phyloP scores from a whole-genome alignment of 1,284 basidiomycete genomes.

The Malassezia obtusa region DNA sequence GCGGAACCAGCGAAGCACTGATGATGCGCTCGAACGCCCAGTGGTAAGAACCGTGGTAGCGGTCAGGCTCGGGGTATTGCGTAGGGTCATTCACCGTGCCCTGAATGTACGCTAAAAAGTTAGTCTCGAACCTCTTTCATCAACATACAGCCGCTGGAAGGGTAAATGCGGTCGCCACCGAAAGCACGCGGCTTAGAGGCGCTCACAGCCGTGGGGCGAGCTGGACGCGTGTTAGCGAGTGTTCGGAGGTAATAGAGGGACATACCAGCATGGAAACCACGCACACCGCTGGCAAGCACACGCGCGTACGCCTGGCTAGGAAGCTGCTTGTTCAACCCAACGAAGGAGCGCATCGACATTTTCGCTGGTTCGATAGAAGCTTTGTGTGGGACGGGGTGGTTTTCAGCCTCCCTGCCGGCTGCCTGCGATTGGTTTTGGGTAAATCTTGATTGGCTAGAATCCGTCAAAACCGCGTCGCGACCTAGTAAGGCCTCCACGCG shows the following conservation, averaged over 20 bases:
- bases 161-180: constrained; percentile 12
- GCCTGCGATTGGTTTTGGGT: constrained; percentile 2
- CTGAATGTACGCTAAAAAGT: constrained; percentile 66
- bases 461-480: background rate
- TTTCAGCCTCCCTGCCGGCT: background rate
- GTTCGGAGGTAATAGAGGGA: background rate
- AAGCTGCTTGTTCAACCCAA: constrained; percentile 12
- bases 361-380: background rate
- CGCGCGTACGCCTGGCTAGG: constrained; percentile 1
- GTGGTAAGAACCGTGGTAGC: constrained; percentile 80
- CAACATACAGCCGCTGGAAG: constrained; percentile 15
- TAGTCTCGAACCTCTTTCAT: background rate
- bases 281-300: background rate
- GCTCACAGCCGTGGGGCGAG: constrained; percentile 8
- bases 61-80: constrained; percentile 63
- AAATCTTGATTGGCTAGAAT: background rate
- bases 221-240: background rate
- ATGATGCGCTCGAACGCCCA: constrained; percentile 94
- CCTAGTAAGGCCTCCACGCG: background rate
- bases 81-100: constrained; percentile 95
- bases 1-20: constrained; percentile 73
- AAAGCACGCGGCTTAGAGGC: constrained; percentile 10
- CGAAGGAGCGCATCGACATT: constrained; percentile 14
- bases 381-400: background rate
- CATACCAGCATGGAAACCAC: constrained; percentile 17